phyloP scores from a whole-genome alignment of 1,284 basidiomycete genomes.

The Anthracocystis setariae region DNA sequence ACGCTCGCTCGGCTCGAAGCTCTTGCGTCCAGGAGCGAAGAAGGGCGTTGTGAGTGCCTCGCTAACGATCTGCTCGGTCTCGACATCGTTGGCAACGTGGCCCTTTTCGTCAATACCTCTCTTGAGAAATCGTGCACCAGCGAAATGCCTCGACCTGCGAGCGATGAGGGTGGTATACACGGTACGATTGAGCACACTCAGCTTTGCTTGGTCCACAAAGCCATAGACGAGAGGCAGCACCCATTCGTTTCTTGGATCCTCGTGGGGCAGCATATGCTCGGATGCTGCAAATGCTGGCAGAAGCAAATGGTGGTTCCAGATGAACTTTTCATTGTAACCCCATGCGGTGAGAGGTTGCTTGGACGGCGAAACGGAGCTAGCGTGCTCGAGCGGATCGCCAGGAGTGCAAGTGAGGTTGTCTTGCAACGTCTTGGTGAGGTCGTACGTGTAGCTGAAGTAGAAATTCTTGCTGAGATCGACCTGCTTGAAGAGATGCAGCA shows the following conservation, averaged over 20 bases:
- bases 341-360: slow-evolving; percentile 58
- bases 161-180: slow-evolving; percentile 95
- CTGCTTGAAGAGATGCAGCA: slow-evolving; percentile 93
- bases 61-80: slow-evolving; percentile 97
- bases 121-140: slow-evolving; percentile 93
- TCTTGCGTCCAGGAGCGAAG: slow-evolving; percentile 53
- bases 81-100: slow-evolving; percentile 98
- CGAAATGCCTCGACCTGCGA: slow-evolving; percentile 91
- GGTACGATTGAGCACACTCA: slow-evolving; percentile 88
- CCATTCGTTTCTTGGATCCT: slow-evolving; percentile 75
- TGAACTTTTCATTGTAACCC: slow-evolving; percentile 86
- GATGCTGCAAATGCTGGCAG: slow-evolving; percentile 71
- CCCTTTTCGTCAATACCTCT: slow-evolving; percentile 90
- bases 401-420: slow-evolving; percentile 78
- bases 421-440: slow-evolving; percentile 93
- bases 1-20: slow-evolving; percentile 18
- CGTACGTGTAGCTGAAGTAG: slow-evolving; percentile 98
- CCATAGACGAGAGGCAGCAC: slow-evolving; percentile 92
- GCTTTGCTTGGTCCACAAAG: slow-evolving; percentile 96
- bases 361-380: slow-evolving; percentile 38
- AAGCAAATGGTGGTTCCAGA: slow-evolving; percentile 96
- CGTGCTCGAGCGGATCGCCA: slow-evolving; percentile 64
- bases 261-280: slow-evolving; percentile 33
- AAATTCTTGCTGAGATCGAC: slow-evolving; percentile 99
- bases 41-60: slow-evolving; percentile 81